Base-by-base conservation (phyloP, 371 early-diverging fungal genomes). In the Homolaphlyctis polyrhiza region DNA sequence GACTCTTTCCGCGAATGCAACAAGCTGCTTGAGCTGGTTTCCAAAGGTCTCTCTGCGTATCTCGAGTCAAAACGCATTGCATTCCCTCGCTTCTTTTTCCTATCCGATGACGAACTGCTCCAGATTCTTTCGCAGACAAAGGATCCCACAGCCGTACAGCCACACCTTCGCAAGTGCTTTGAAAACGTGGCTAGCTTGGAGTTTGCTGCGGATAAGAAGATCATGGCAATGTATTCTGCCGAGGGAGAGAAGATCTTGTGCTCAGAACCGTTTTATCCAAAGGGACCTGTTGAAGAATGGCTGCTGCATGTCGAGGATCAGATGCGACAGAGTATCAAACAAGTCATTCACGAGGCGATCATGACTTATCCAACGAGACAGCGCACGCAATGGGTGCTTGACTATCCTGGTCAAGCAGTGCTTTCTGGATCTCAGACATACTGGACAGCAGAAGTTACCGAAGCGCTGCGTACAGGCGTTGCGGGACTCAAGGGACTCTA, bases 71-170 rank as follows among this genome's bases (percentile, higher is more conserved):
- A 85, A 64, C 65, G 86, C n/a, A 72, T 79, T 34, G 63, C 81
- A 11, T 85, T 85, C 60, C 84, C 84, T 11, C 69, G 86, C 54
- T 85, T 85, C 66, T 84, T 82, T 66, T 85, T 85, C 74, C 67
- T 85, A 35, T 78, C 79, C 16, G 84, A 85, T 64, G 86, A 84
- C 61, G 86, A 85, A 62, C 67, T 85, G 57, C 70, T 85, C 14
- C 83, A 84, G 57, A 83, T 85, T 52, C 63, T 85, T 33, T 84
- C 84, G 32, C 84, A 85, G 62, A 81, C 83, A 1, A 79, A 81
- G 58, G 84, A 85, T 62, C 83, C 83, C 0, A 80, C 79, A 14
- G 83, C 83, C 16, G 83, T 85, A 0, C 84, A 85, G 58, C 84
- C 84, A 0, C 84, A 84, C 60, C 60, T 85, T 25, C 75, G 83